phyloP scores from a whole-genome alignment of 1,284 basidiomycete species.

The Melampsora americana region DNA sequence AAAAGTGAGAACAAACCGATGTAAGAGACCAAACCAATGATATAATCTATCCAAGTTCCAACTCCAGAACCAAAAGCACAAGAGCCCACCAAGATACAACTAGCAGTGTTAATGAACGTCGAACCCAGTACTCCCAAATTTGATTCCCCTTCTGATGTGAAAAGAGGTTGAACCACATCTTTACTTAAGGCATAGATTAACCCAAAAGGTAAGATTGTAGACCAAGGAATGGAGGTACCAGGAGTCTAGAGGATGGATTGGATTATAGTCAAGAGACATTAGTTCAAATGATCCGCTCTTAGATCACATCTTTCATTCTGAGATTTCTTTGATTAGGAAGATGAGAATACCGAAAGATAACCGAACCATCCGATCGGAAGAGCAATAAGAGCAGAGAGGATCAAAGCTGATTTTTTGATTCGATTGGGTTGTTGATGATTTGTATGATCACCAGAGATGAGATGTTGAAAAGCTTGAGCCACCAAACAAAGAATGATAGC shows the following conservation, averaged over 20 bases:
- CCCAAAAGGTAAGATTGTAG: neutral
- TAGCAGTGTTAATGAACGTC: neutral
- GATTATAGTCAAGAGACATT: too few relatives aligned
- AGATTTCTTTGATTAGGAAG: too few relatives aligned
- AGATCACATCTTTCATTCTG: too few relatives aligned
- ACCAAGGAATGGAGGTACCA: neutral
- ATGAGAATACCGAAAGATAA: neutral
- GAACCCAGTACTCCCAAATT: neutral
- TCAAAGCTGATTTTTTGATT: neutral
- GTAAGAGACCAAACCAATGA: constrained; percentile 46
- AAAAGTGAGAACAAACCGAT: constrained; percentile 44
- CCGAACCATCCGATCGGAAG: neutral
- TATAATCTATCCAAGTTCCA: constrained; percentile 42
- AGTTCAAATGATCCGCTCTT: too few relatives aligned
- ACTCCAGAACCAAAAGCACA: constrained; percentile 1
- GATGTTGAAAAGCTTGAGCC: neutral
- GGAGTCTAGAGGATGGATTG: too few relatives aligned
- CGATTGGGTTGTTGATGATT: neutral
- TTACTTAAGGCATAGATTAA: neutral
- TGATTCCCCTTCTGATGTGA: neutral
- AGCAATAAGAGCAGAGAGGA: neutral
- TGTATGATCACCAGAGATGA: neutral
- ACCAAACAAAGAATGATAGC: neutral
- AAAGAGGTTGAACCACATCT: neutral
- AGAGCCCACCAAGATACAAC: neutral